These are phyloP conservation scores for Russula compacta DNA, from an alignment of 768 basidiomycete genomes.

Conservation along the genomic window DNA sequence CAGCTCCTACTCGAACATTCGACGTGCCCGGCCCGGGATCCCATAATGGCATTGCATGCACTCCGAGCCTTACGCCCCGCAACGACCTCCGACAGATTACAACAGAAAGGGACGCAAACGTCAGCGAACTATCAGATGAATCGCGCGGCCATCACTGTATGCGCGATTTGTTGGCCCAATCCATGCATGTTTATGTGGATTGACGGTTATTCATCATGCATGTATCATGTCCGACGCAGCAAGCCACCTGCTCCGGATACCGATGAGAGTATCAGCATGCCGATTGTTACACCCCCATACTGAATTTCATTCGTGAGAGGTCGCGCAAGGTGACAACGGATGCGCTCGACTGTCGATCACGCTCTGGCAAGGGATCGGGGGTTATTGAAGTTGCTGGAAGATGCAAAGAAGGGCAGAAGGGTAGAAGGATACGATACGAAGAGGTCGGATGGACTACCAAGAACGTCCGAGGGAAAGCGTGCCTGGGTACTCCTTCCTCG, in stretches of 20 bases:
- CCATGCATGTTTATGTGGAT: too few relatives aligned
- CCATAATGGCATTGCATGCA: not conserved
- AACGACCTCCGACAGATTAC: slow-evolving; percentile 5
- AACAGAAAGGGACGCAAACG: not conserved
- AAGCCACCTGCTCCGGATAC: not conserved
- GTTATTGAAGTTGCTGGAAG: not conserved
- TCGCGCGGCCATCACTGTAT: not conserved
- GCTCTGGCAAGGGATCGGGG: not conserved
- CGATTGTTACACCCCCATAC: not conserved
- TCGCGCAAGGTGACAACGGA: not conserved
- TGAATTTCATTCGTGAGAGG: not conserved
- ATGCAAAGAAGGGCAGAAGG: not conserved
- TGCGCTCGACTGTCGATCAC: not conserved
- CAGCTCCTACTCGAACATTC: too few relatives aligned
- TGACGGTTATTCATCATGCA: too few relatives aligned
- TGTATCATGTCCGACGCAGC: not conserved
- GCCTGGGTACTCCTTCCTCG: not conserved
- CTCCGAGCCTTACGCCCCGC: not conserved
- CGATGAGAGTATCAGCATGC: too few relatives aligned
- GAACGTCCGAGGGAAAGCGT: not conserved
- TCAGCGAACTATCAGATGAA: not conserved
- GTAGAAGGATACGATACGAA: not conserved
- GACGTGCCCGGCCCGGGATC: not conserved
- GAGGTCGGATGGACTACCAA: not conserved
- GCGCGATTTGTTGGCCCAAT: too few relatives aligned